Evolutionary conservation across 164 flowering plant species (phyloP).

Genomic region (Brasenia schreberi): DNA sequence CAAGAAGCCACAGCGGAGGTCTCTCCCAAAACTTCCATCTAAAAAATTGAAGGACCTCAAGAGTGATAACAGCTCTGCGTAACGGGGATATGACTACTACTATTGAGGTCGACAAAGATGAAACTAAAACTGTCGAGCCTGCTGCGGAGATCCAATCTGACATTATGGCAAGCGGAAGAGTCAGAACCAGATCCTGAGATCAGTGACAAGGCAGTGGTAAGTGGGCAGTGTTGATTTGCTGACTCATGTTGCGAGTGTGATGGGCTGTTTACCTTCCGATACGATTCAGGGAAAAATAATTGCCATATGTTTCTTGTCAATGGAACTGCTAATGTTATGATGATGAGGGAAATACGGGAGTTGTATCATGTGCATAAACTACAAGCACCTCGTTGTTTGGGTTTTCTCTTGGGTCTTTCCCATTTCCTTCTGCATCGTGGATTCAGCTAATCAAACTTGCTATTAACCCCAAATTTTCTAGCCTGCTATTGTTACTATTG

Average conservation of each 20-base stretch:
- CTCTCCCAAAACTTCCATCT: slow-evolving; percentile 83
- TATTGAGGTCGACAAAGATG: neutral
- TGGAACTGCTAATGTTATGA: neutral
- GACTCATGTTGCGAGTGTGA: neutral
- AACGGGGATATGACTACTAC: neutral
- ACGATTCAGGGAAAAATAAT: neutral
- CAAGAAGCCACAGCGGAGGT: slow-evolving; percentile 63
- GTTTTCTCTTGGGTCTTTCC: neutral
- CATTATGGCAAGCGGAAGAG: neutral
- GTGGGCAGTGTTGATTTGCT: neutral
- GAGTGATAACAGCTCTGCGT: neutral
- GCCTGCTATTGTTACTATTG: neutral
- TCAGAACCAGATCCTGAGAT: neutral
- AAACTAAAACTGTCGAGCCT: neutral
- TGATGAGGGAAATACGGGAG: neutral
- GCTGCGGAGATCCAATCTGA: neutral
- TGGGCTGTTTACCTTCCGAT: neutral
- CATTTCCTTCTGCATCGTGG: neutral
- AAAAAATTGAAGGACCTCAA: slow-evolving; percentile 22
- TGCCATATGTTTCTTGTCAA: neutral
- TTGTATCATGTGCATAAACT: neutral
- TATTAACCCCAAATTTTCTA: neutral
- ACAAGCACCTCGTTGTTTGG: neutral
- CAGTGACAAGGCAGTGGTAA: no score
- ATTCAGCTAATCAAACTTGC: neutral